A percentile compares a stretch with the other conserved stretches of the same genome.
Conservation (phyloP, 768 basidiomycete genomes). For the Boletales sp. region DNA sequence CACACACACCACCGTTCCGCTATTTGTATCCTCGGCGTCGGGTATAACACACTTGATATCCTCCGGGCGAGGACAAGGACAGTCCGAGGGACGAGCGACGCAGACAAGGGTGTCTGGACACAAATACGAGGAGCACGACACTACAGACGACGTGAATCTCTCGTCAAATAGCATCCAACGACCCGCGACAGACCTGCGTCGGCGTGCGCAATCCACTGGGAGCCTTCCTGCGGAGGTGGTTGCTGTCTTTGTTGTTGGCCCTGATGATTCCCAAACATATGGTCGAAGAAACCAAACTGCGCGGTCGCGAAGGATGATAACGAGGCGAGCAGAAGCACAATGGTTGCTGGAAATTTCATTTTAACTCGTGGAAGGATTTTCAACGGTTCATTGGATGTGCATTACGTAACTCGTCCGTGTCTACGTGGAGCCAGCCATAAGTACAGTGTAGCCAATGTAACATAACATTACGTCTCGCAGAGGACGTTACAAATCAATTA, state of each 20-base stretch:
- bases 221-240: slow-evolving; percentile 41
- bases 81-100: slow-evolving; percentile 48
- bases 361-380: background rate
- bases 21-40: slow-evolving; percentile 47
- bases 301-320: slow-evolving; percentile 40
- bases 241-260: slow-evolving; percentile 50
- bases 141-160: slow-evolving; percentile 35
- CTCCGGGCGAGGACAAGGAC: slow-evolving; percentile 73
- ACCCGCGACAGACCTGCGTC: slow-evolving; percentile 51
- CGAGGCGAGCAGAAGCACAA: slow-evolving; percentile 14
- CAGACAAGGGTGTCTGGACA: slow-evolving; percentile 76
- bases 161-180: background rate
- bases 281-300: slow-evolving; percentile 80
- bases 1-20: slow-evolving; percentile 66
- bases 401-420: background rate
- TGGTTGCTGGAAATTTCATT: slow-evolving; percentile 14
- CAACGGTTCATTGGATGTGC: background rate
- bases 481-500: slow-evolving; percentile 31
- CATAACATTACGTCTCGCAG: slow-evolving; percentile 27
- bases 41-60: slow-evolving; percentile 77
- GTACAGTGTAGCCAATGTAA: slow-evolving; percentile 8
- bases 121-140: slow-evolving; percentile 68
- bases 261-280: slow-evolving; percentile 62
- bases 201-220: slow-evolving; percentile 64
- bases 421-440: background rate